These are phyloP conservation scores for Fraxinus greggii DNA, from an alignment of 305 asterid genomes.

Conservation along the genomic window DNA sequence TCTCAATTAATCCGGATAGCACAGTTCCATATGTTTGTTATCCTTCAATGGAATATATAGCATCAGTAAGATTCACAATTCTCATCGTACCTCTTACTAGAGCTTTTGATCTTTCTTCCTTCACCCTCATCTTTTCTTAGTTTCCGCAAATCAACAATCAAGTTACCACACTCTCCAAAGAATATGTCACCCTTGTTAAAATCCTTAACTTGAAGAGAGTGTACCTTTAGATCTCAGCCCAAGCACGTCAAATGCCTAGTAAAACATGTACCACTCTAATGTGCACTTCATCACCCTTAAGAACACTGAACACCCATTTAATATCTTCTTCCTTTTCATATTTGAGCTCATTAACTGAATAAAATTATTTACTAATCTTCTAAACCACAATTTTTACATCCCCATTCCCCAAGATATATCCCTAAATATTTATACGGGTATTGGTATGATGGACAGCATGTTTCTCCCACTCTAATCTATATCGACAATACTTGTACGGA, in stretches of 20 bases:
- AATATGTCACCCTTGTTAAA: background rate
- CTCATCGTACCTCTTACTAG: background rate
- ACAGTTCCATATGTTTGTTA: background rate
- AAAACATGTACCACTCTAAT: background rate
- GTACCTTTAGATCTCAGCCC: background rate
- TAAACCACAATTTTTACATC: background rate
- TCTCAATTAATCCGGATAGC: background rate
- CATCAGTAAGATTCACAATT: background rate
- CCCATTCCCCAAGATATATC: background rate
- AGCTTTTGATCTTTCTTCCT: background rate
- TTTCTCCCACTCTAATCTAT: background rate
- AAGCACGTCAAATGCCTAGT: background rate
- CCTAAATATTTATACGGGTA: background rate
- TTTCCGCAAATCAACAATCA: background rate
- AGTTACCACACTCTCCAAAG: background rate
- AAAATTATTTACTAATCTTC: background rate
- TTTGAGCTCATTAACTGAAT: background rate
- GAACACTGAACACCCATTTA: background rate
- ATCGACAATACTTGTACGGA: background rate
- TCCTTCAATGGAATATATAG: background rate
- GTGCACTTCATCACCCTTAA: background rate
- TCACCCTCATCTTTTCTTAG: background rate
- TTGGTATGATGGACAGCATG: background rate
- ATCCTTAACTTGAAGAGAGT: background rate
- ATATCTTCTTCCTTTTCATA: background rate